Evolutionary conservation across 2,329 filamentous ascomycete species (phyloP).

Genomic region (Pleoardoris graminearum): DNA sequence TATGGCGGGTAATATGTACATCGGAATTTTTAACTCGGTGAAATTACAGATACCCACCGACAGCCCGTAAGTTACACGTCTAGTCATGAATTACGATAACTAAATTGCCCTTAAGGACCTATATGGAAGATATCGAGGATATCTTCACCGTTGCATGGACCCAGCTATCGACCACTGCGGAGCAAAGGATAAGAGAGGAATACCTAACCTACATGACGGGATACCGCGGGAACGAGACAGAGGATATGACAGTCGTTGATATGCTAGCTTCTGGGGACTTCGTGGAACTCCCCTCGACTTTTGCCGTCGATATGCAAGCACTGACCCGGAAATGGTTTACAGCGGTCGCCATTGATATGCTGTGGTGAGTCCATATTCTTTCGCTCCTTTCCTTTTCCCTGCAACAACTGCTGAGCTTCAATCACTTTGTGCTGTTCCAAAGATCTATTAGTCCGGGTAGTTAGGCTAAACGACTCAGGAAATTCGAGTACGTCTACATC

Average conservation of each 20-base stretch:
- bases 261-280: not conserved
- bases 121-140: not conserved
- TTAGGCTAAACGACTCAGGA: not conserved
- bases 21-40: too few relatives aligned
- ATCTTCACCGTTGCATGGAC: not conserved
- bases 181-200: not conserved
- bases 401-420: too few relatives aligned
- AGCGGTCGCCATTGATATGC: not conserved
- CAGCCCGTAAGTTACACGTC: too few relatives aligned
- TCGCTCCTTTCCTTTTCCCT: too few relatives aligned
- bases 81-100: too few relatives aligned
- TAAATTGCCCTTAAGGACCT: not conserved
- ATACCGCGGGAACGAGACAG: not conserved
- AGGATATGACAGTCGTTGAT: not conserved
- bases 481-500: not conserved
- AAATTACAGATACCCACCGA: too few relatives aligned
- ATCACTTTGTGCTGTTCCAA: not conserved
- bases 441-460: not conserved
- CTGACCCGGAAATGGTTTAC: not conserved
- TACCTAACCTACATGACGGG: not conserved
- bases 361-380: not conserved
- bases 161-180: not conserved
- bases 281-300: not conserved
- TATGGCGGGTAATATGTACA: too few relatives aligned
- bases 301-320: not conserved